phyloP scores from a whole-genome alignment of 257 asterid species.

The Lantana camara region DNA sequence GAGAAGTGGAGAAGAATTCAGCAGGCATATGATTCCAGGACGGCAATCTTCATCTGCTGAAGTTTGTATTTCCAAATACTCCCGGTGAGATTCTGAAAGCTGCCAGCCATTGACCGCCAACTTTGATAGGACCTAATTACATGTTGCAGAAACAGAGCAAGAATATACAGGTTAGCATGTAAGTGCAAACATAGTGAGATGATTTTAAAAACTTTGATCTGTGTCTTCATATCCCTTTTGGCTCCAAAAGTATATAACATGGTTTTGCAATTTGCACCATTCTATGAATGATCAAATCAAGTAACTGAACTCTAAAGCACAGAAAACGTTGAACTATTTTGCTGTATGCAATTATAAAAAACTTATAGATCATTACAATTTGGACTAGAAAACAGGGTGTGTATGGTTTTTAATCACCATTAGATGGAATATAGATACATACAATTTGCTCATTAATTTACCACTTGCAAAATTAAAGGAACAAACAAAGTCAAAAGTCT shows the following conservation, averaged over 20 bases:
- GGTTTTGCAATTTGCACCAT: background rate
- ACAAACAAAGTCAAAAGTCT: too few species aligned
- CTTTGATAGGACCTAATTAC: constrained; percentile 5
- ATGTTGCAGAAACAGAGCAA: background rate
- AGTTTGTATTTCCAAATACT: background rate
- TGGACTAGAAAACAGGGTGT: background rate
- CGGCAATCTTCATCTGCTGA: background rate
- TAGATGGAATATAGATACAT: too few species aligned
- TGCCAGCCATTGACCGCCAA: constrained; percentile 10
- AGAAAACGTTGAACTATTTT: background rate
- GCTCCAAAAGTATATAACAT: background rate
- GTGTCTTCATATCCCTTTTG: background rate
- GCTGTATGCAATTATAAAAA: too few species aligned
- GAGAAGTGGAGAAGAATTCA: constrained; percentile 19
- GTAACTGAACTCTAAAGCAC: background rate
- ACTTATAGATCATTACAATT: background rate
- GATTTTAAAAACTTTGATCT: background rate
- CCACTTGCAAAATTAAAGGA: too few species aligned
- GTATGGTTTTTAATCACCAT: too few species aligned
- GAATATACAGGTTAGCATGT: background rate
- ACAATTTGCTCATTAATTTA: too few species aligned
- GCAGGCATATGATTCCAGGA: background rate
- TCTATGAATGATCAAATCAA: background rate
- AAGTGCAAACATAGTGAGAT: background rate
- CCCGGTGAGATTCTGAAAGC: constrained; percentile 6